Conservation (phyloP, 2,329 filamentous ascomycete species). For the Leptoxyphium fumago region DNA sequence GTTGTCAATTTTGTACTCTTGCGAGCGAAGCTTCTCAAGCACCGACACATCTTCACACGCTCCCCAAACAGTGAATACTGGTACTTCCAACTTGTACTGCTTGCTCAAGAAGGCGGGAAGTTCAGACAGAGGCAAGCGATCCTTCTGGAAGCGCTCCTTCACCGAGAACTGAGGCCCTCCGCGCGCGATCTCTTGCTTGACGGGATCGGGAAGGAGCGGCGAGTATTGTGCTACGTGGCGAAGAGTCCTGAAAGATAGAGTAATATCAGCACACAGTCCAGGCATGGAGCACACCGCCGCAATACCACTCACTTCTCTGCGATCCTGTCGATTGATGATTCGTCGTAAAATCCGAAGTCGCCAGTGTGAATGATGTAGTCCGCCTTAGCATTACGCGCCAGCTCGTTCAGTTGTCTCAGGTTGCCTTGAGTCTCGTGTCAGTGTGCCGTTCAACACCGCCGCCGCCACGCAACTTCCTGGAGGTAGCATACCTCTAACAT, state of each 20-base stretch:
- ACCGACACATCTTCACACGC: conserved; percentile 97
- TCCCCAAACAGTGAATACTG: conserved; percentile 97
- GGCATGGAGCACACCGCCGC: not conserved
- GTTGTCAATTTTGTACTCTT: conserved; percentile 95
- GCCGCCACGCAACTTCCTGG: conserved; percentile 35
- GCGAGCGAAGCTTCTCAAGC: conserved; percentile 89
- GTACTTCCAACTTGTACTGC: conserved; percentile 80
- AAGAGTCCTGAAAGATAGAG: conserved; percentile 50
- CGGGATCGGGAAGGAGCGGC: conserved; percentile 68
- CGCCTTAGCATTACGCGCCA: conserved; percentile 84
- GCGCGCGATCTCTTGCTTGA: conserved; percentile 51
- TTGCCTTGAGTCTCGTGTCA: conserved; percentile 49
- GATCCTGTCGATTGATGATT: conserved; percentile 87
- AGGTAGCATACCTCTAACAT: conserved; percentile 32
- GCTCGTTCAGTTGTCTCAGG: conserved; percentile 84
- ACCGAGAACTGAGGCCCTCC: conserved; percentile 54
- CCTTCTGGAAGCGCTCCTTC: conserved; percentile 68
- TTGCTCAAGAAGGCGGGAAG: conserved; percentile 78
- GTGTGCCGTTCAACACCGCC: conserved; percentile 29
- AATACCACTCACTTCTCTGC: conserved; percentile 69
- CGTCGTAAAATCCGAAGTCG: conserved; percentile 98
- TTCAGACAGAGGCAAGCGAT: conserved; percentile 82
- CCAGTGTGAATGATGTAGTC: conserved; percentile 98
- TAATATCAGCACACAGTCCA: not conserved
- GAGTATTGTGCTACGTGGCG: conserved; percentile 99